These are phyloP conservation scores for Sphaerulina vaccinii DNA, from an alignment of 2,329 filamentous ascomycete genomes.

Conservation along the genomic window DNA sequence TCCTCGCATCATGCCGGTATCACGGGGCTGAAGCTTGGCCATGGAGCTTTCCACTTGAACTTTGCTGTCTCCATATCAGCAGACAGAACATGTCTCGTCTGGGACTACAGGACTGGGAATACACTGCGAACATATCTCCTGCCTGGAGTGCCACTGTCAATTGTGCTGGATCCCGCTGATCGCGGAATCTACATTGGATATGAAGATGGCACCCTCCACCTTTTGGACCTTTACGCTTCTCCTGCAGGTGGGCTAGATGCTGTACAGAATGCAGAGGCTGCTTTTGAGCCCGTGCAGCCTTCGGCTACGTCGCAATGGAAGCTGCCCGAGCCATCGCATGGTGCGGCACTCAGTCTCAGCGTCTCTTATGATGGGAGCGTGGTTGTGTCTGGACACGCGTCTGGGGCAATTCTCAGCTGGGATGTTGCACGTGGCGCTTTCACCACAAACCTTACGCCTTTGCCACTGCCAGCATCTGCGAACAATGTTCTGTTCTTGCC, in stretches of 20 bases:
- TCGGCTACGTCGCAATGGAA: constrained; percentile 37
- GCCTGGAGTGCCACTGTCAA: constrained; percentile 67
- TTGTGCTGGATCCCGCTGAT: constrained; percentile 77
- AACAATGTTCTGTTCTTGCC: constrained; percentile 76
- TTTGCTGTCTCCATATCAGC: constrained; percentile 80
- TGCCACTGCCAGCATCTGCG: constrained; percentile 74
- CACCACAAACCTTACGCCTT: constrained; percentile 57
- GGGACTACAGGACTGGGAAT: constrained; percentile 82
- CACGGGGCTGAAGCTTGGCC: constrained; percentile 61
- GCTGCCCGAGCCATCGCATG: constrained; percentile 52
- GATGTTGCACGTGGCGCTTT: constrained; percentile 70
- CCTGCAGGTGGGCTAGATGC: constrained; percentile 16
- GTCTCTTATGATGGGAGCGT: constrained; percentile 80
- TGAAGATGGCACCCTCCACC: constrained; percentile 75
- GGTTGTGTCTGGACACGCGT: constrained; percentile 76
- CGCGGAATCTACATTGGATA: constrained; percentile 79
- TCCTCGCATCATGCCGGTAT: constrained; percentile 74
- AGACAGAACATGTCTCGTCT: constrained; percentile 86
- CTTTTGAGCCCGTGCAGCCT: constrained; percentile 41
- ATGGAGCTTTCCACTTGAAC: constrained; percentile 70
- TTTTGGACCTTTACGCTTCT: constrained; percentile 67
- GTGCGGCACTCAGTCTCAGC: constrained; percentile 65
- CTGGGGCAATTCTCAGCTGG: constrained; percentile 78
- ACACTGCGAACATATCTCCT: constrained; percentile 80
- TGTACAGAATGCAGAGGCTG: constrained; percentile 24